phyloP scores from a whole-genome alignment of 176 grass and related monocot species.

The Carex pumila region DNA sequence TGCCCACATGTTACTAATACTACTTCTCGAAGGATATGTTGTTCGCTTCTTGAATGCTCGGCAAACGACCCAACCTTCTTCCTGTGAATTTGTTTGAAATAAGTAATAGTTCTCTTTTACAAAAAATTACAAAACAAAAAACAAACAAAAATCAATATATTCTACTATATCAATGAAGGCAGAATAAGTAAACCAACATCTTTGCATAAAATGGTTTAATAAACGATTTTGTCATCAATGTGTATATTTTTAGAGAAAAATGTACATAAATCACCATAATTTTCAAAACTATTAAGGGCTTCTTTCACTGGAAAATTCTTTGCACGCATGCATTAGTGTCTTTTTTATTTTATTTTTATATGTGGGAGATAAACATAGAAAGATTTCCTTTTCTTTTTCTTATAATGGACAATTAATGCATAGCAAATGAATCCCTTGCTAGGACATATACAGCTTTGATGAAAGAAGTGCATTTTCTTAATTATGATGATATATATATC shows the following conservation, averaged over 20 bases:
- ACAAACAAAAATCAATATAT: too few species aligned
- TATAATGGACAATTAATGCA: not conserved
- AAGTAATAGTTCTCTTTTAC: not conserved
- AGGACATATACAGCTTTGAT: not conserved
- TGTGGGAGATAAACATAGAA: not conserved
- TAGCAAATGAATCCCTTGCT: not conserved
- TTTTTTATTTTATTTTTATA: not conserved
- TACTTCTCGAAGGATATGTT: slow-evolving; percentile 18
- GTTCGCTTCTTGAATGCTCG: slow-evolving; percentile 47
- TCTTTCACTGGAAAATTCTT: not conserved
- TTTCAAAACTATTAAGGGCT: not conserved
- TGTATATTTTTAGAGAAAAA: not conserved
- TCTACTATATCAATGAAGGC: not conserved
- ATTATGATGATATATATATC: not conserved
- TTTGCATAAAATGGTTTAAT: not conserved
- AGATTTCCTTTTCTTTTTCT: not conserved
- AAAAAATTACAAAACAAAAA: too few species aligned
- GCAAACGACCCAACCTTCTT: slow-evolving; percentile 54
- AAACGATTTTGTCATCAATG: not conserved
- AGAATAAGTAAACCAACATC: not conserved
- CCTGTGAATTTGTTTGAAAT: slow-evolving; percentile 11
- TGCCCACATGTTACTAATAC: slow-evolving; percentile 19
- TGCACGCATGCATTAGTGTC: not conserved
- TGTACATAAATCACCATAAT: not conserved
- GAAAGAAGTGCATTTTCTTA: not conserved